These are phyloP conservation scores for Naematelia encephala DNA, from an alignment of 768 basidiomycete genomes.

Conservation along the genomic window DNA sequence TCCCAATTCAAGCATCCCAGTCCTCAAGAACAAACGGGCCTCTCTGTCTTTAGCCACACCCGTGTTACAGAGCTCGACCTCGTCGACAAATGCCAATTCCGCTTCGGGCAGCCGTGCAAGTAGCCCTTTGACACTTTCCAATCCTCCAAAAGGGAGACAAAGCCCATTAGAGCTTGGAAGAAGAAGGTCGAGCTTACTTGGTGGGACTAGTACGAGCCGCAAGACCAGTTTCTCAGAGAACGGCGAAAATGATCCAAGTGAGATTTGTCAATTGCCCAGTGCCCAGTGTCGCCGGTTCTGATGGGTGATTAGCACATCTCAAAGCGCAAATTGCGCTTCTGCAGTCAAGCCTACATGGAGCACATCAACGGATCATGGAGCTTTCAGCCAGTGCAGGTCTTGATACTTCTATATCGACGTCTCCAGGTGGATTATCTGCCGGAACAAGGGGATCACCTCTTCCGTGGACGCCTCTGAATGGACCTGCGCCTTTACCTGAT, in stretches of 20 bases:
- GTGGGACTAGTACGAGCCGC: background rate
- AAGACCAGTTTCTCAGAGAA: conserved; percentile 13
- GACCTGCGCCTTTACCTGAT: background rate
- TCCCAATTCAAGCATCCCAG: conserved; percentile 16
- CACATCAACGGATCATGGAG: conserved; percentile 21
- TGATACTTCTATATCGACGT: background rate
- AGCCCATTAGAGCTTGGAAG: conserved; percentile 1
- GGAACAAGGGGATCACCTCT: background rate
- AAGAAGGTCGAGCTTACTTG: background rate
- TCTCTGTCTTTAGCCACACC: conserved; percentile 11
- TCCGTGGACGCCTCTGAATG: background rate
- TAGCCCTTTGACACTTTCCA: background rate
- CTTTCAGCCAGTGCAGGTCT: conserved; percentile 1
- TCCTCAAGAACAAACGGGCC: conserved; percentile 15
- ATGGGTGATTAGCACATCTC: conserved; percentile 7
- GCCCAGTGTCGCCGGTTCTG: background rate
- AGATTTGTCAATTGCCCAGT: background rate
- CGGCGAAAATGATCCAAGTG: conserved; percentile 15
- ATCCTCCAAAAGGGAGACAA: conserved; percentile 8
- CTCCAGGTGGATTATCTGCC: background rate
- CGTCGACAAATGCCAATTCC: conserved; percentile 1
- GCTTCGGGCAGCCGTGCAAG: background rate
- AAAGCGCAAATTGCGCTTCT: conserved; percentile 4
- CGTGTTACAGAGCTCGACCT: conserved; percentile 6
- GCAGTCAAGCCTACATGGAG: conserved; percentile 13